These are phyloP conservation scores for Penicillium aurantiogriseum DNA, from an alignment of 2,329 filamentous ascomycete genomes.

Conservation along the genomic window DNA sequence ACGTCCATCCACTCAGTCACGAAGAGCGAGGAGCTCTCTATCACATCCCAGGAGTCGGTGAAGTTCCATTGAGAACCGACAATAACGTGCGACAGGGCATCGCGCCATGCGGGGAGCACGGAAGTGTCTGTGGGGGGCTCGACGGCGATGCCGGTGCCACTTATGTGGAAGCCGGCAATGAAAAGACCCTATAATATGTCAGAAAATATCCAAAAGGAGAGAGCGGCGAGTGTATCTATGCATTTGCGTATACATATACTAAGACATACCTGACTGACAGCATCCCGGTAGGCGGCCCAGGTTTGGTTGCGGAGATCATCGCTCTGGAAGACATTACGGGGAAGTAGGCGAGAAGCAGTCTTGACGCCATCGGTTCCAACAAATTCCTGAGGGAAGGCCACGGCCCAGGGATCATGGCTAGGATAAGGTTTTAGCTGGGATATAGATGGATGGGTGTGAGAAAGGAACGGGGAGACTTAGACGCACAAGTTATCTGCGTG, in stretches of 20 bases:
- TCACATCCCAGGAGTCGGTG: constrained; percentile 13
- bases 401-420: constrained; percentile 22
- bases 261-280: constrained; percentile 12
- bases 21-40: constrained; percentile 11
- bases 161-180: constrained; percentile 24
- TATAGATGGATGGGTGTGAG: neutral
- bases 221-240: neutral
- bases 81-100: constrained; percentile 42
- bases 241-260: neutral
- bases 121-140: constrained; percentile 15
- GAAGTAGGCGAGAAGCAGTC: constrained; percentile 24
- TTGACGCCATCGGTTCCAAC: constrained; percentile 20
- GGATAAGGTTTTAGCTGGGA: neutral
- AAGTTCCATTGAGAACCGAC: constrained; percentile 28
- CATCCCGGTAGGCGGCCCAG: constrained; percentile 20
- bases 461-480: neutral
- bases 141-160: constrained; percentile 20
- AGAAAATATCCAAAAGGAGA: neutral
- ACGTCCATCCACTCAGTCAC: constrained; percentile 24
- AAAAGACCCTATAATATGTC: constrained; percentile 19
- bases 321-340: constrained; percentile 19
- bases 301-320: constrained; percentile 15
- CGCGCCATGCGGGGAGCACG: constrained; percentile 42
- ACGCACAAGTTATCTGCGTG: constrained; percentile 25
- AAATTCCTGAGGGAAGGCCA: constrained; percentile 21